Percentiles rank a stretch among this genome's conserved stretches.
Conservation (phyloP, 139 green algal genomes). For the Trebouxia sp. region DNA sequence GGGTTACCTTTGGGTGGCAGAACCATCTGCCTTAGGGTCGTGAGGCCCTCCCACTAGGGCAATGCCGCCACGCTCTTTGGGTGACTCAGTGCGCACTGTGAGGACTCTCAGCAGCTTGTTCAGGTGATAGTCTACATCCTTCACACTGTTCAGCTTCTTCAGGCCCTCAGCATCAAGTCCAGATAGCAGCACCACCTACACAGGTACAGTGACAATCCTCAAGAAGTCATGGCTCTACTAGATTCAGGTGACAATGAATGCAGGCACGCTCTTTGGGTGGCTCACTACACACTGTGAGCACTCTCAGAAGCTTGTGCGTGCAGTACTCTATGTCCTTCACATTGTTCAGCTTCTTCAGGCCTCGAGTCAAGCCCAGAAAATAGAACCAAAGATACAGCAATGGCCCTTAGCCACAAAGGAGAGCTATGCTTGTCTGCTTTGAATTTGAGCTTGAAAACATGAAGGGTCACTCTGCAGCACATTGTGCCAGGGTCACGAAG, state of each 20-base stretch:
- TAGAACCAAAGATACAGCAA: constrained; percentile 57
- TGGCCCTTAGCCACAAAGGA: no score
- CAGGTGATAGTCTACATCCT: constrained; percentile 44
- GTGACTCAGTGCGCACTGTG: constrained; percentile 46
- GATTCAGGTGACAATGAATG: no score
- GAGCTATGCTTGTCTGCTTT: no score
- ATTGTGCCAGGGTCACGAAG: no score
- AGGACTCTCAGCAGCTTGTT: constrained; percentile 62
- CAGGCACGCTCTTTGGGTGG: constrained; percentile 42
- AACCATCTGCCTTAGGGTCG: constrained; percentile 64
- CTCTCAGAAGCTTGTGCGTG: constrained; percentile 54
- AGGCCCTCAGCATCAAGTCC: constrained; percentile 47
- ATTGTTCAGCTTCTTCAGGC: constrained; percentile 43
- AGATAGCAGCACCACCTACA: constrained; percentile 62
- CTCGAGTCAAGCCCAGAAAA: constrained; percentile 53
- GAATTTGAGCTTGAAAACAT: no score
- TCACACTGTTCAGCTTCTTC: constrained; percentile 40
- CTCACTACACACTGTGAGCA: constrained; percentile 58
- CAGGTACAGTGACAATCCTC: no score
- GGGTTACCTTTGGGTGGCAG: not conserved
- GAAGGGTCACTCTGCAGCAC: no score
- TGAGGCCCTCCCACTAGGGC: constrained; percentile 62
- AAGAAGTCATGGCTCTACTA: no score
- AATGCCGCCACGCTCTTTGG: constrained; percentile 53
- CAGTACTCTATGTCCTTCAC: constrained; percentile 37